Conservation (phyloP, 1,284 basidiomycete species). For the Malassezia obtusa region DNA sequence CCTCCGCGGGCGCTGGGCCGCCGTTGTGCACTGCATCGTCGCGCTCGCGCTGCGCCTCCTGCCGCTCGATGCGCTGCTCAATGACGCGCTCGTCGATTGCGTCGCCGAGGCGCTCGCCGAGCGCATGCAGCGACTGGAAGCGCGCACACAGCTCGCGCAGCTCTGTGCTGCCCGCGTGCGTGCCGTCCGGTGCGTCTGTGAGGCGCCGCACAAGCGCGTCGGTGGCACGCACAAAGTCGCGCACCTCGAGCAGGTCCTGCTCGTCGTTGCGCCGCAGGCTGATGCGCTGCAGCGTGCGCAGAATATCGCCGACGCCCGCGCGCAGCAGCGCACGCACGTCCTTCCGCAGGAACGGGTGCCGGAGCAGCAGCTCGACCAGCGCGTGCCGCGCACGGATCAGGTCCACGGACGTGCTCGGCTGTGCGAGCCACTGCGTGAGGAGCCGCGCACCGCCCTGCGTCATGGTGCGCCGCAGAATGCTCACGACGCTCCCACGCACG, state of each 20-base stretch:
- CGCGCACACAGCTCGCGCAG: conserved; percentile 10
- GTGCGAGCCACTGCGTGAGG: conserved; percentile 34
- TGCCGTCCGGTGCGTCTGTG: background rate
- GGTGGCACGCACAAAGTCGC: conserved; percentile 32
- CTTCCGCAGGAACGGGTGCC: conserved; percentile 21
- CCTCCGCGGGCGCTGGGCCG: conserved; percentile 18
- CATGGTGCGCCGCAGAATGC: conserved; percentile 36
- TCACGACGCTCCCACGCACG: conserved; percentile 33
- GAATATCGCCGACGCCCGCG: conserved; percentile 31
- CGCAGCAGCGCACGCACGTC: conserved; percentile 26
- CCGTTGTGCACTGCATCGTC: conserved; percentile 1
- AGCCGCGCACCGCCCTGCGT: conserved; percentile 40
- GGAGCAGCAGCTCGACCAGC: conserved; percentile 30
- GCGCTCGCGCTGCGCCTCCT: conserved; percentile 21
- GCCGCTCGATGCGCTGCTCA: conserved; percentile 26
- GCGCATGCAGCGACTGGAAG: conserved; percentile 17
- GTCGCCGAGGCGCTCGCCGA: conserved; percentile 24
- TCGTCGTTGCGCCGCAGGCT: conserved; percentile 32
- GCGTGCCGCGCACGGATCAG: conserved; percentile 29
- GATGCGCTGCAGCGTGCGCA: conserved; percentile 36
- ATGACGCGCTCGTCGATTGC: conserved; percentile 47
- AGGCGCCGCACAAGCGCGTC: conserved; percentile 16
- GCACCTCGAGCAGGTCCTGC: conserved; percentile 41
- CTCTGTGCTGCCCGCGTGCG: background rate
- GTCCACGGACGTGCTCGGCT: conserved; percentile 27